phyloP scores from a whole-genome alignment of 306 rosid genomes.

The Cyclanthera cordifolia region DNA sequence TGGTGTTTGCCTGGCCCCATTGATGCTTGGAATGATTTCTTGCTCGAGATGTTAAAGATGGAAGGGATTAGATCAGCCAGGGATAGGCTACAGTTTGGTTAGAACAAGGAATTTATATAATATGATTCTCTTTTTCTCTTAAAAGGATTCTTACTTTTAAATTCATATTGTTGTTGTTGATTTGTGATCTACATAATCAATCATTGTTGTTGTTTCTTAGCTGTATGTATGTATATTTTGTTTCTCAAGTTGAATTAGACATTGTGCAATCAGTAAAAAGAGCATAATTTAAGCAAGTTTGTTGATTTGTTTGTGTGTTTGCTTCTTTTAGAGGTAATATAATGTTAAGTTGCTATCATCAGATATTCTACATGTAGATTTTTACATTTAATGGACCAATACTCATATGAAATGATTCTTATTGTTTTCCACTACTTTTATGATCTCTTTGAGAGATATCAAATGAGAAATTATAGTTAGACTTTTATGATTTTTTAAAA shows the following conservation, averaged over 20 bases:
- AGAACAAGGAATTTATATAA: too few relatives aligned
- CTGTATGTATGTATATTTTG: background rate
- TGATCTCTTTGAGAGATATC: background rate
- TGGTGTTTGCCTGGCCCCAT: slow-evolving; percentile 89
- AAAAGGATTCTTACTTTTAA: background rate
- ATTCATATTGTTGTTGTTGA: background rate
- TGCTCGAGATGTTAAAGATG: slow-evolving; percentile 66
- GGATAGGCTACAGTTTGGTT: slow-evolving; percentile 31
- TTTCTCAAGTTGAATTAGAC: background rate
- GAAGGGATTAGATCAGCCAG: slow-evolving; percentile 49
- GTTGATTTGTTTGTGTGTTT: background rate
- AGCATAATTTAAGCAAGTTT: background rate
- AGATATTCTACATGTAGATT: background rate
- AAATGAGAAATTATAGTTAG: background rate
- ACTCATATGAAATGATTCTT: background rate
- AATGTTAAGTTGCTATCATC: background rate
- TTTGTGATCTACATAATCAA: background rate
- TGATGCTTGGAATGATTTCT: slow-evolving; percentile 65
- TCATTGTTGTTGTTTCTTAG: background rate
- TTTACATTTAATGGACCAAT: background rate
- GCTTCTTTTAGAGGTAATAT: background rate
- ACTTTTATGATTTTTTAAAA: background rate
- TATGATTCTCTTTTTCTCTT: background rate
- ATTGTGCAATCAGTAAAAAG: background rate
- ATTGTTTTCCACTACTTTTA: background rate